Percentiles rank a stretch among this genome's conserved stretches.
Conservation (phyloP, 2,329 filamentous ascomycete species). For the Fusarium mexicanum region DNA sequence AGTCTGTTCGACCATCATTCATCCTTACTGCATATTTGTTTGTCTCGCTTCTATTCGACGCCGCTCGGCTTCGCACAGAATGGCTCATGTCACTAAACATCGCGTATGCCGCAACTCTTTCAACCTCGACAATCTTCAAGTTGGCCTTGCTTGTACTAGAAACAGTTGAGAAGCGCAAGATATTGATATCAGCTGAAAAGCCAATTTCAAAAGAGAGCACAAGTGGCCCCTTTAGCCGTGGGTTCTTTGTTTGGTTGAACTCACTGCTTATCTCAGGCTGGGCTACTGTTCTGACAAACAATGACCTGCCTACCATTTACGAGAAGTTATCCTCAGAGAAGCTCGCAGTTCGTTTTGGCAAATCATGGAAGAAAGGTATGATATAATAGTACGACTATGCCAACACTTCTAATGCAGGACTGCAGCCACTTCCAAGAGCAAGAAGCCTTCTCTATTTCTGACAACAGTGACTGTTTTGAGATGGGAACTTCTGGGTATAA, state of each 20-base stretch:
- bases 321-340: slow-evolving; percentile 45
- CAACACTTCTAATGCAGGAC: not conserved
- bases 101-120: slow-evolving; percentile 40
- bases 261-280: slow-evolving; percentile 60
- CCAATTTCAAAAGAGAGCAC: slow-evolving; percentile 60
- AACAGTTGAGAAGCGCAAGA: slow-evolving; percentile 46
- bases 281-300: slow-evolving; percentile 46
- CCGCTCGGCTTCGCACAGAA: slow-evolving; percentile 45
- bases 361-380: slow-evolving; percentile 40
- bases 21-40: slow-evolving; percentile 45
- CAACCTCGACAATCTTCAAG: slow-evolving; percentile 37
- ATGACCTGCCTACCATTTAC: slow-evolving; percentile 44
- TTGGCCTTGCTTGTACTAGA: slow-evolving; percentile 43
- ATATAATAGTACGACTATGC: not conserved
- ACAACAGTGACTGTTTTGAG: slow-evolving; percentile 41
- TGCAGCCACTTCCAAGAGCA: slow-evolving; percentile 21
- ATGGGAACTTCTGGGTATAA: slow-evolving; percentile 46
- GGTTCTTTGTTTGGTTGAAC: slow-evolving; percentile 49
- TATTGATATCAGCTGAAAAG: slow-evolving; percentile 51
- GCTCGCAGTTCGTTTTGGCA: slow-evolving; percentile 37
- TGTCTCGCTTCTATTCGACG: slow-evolving; percentile 47
- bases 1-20: slow-evolving; percentile 47
- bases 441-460: slow-evolving; percentile 42
- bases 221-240: slow-evolving; percentile 48
- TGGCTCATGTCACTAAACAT: slow-evolving; percentile 44